Evolutionary conservation across 352 stramenopile genomes (phyloP).

Genomic region (Phytophthora citricola): DNA sequence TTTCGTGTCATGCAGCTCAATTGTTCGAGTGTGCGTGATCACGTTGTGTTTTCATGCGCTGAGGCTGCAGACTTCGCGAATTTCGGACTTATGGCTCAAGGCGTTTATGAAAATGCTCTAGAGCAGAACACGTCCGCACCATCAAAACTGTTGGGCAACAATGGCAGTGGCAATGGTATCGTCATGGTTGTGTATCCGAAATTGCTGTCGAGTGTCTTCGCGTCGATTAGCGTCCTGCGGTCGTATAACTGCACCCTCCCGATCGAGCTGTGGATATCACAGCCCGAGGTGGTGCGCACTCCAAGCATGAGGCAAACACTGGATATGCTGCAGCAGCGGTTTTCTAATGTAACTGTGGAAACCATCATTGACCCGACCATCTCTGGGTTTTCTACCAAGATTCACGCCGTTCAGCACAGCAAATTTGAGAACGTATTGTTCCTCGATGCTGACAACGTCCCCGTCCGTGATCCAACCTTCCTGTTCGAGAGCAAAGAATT

Average conservation of each 20-base stretch:
- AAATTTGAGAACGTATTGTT: slow-evolving; percentile 78
- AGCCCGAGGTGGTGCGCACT: slow-evolving; percentile 48
- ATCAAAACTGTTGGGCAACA: slow-evolving; percentile 33
- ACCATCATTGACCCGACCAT: slow-evolving; percentile 56
- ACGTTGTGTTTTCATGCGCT: slow-evolving; percentile 63
- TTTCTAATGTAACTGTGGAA: slow-evolving; percentile 51
- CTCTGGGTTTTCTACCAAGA: slow-evolving; percentile 69
- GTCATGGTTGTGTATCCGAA: slow-evolving; percentile 79
- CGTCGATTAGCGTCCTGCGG: slow-evolving; percentile 58
- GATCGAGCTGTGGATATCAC: slow-evolving; percentile 78
- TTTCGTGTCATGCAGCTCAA: slow-evolving; percentile 80
- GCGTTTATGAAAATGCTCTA: slow-evolving; percentile 39
- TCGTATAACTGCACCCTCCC: slow-evolving; percentile 58
- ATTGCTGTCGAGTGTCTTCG: slow-evolving; percentile 73
- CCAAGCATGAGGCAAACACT: slow-evolving; percentile 40
- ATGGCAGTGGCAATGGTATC: slow-evolving; percentile 56
- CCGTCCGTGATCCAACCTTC: slow-evolving; percentile 68
- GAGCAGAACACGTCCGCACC: slow-evolving; percentile 24
- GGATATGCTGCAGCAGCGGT: slow-evolving; percentile 35
- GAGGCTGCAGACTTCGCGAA: slow-evolving; percentile 70
- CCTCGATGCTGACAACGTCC: slow-evolving; percentile 75
- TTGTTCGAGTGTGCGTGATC: slow-evolving; percentile 57
- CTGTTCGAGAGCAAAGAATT: slow-evolving; percentile 66
- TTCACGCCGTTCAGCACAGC: slow-evolving; percentile 71
- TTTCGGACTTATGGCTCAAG: slow-evolving; percentile 49